phyloP scores from a whole-genome alignment of 2,329 filamentous ascomycete genomes.

The Cercospora zeae-maydis region DNA sequence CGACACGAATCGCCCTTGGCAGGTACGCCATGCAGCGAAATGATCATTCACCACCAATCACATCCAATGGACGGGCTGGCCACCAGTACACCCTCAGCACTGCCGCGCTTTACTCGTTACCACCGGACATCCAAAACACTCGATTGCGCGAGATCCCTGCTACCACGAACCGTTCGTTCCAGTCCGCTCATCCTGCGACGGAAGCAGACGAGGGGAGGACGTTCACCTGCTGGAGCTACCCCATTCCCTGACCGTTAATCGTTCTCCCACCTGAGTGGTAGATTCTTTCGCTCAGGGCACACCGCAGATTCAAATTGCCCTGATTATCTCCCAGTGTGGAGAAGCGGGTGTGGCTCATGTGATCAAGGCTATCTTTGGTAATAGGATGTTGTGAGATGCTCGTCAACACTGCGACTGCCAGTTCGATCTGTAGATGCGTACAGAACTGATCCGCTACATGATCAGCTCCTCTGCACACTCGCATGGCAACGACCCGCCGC shows the following conservation, averaged over 20 bases:
- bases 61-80: not conserved
- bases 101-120: not conserved
- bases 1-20: not conserved
- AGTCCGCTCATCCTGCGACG: not conserved
- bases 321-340: not conserved
- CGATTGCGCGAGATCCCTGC: not conserved
- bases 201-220: not conserved
- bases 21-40: not conserved
- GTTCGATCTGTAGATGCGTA: no score
- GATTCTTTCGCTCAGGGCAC: not conserved
- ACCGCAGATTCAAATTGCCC: not conserved
- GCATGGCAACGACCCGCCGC: not conserved
- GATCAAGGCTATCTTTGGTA: not conserved
- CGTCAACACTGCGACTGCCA: not conserved
- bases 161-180: not conserved
- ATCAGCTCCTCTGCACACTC: not conserved
- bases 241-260: not conserved
- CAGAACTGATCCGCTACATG: not conserved
- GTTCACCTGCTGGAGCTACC: not conserved
- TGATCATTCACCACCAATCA: conserved; percentile 2
- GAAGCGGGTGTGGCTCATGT: not conserved
- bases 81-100: not conserved
- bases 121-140: not conserved
- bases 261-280: not conserved
- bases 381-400: not conserved